Base-by-base conservation (phyloP, 192 early-diverging fungal species). In the Podochytrium sp. region DNA sequence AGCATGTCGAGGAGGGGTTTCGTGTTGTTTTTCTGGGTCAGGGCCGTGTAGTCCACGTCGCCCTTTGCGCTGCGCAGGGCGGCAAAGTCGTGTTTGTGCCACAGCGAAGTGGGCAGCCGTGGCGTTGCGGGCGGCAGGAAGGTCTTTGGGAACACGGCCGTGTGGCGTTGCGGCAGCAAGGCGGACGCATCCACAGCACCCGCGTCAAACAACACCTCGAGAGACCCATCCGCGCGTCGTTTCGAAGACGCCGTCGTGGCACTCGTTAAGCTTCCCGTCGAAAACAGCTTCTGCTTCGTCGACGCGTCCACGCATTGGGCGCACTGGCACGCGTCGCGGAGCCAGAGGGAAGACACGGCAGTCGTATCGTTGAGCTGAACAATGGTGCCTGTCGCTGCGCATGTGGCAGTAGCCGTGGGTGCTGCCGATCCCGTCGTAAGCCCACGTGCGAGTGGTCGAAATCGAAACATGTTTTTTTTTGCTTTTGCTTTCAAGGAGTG, bases 271-370 rank as follows among this genome's bases (percentile, higher is more conserved):
- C 81, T 66, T 56, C 68, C 84, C 25, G 76, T 77, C 18, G 84
- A 85, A 74, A 86, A 83, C 52, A 85, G 79, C 80, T 89, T 89
- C 69, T 89, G 87, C 16, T 72, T 52, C 49, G 74, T 87, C 50
- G 71, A 69, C 7, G 85, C 78, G 67, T 89, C 84, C 39, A 85
- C 60, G 65, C 82, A 85, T 2, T 30, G 23, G 20, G 80, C 59
- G 72, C 84, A 89, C 40, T 39, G 83, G 63, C 85, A 89, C 62
- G 87, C 79, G 71, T 89, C 87, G 10, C 84, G 78, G 23, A 89
- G 75, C 87, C 87, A 89, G 6, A 57, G 16, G 49, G 55, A 53
- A 29, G 69, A 51, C 6, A 69, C 33, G 10, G 18, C 67, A 52
- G 33, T 64, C 35, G 20, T 27, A 25, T 27, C n/a, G n/a, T n/a